phyloP scores from a whole-genome alignment of 2,329 filamentous ascomycete genomes.

The Beauveria medogensis region DNA sequence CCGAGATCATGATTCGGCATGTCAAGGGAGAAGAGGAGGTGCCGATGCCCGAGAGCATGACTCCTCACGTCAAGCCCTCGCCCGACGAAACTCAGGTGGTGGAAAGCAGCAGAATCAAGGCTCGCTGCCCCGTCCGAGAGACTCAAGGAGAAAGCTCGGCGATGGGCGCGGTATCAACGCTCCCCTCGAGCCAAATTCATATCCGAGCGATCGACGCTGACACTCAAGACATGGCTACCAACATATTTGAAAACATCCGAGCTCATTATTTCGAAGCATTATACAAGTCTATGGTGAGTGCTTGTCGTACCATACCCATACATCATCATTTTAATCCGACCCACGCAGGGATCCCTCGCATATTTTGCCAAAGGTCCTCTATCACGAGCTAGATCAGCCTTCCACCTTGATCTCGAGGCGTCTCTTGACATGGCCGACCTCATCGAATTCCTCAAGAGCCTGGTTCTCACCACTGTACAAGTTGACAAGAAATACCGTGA shows the following conservation, averaged over 20 bases:
- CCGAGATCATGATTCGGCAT: background rate
- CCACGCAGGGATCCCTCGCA: constrained; percentile 58
- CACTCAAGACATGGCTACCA: constrained; percentile 35
- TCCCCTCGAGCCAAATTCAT: background rate
- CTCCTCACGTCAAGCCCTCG: background rate
- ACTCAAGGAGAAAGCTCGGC: background rate
- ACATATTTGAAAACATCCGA: constrained; percentile 51
- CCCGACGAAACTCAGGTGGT: background rate
- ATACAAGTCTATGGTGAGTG: constrained; percentile 53
- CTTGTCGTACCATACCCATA: constrained; percentile 22
- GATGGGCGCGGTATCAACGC: background rate
- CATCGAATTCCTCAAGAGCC: constrained; percentile 58
- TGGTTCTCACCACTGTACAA: constrained; percentile 57
- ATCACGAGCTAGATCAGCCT: constrained; percentile 64
- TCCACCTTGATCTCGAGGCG: constrained; percentile 54
- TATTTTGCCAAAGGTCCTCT: constrained; percentile 80
- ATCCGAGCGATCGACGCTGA: constrained; percentile 15
- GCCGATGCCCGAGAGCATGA: background rate
- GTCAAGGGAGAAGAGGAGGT: background rate
- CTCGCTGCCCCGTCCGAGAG: background rate
- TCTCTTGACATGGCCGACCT: constrained; percentile 55
- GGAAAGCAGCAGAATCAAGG: background rate
- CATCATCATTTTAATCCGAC: constrained; percentile 13
- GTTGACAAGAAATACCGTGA: constrained; percentile 78
- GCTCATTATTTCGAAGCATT: constrained; percentile 51